phyloP scores from a whole-genome alignment of 148 eudicot genomes.

The Camellia granthamiana region DNA sequence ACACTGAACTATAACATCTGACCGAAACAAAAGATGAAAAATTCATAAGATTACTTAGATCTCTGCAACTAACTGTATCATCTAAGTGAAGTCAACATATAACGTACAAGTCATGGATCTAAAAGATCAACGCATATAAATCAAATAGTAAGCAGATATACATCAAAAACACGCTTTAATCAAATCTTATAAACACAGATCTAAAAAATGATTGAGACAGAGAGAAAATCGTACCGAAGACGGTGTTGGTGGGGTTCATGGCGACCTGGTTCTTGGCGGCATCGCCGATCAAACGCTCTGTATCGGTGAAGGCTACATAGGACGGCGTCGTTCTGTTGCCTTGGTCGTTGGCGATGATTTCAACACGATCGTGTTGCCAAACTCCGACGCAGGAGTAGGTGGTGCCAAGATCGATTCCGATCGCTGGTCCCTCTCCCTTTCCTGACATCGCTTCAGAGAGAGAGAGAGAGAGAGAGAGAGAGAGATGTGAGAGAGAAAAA shows the following conservation, averaged over 20 bases:
- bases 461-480: background rate
- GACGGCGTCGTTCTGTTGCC: constrained; percentile 46
- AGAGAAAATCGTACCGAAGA: constrained; percentile 30
- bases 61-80: background rate
- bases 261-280: constrained; percentile 45
- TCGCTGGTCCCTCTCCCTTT: constrained; percentile 34
- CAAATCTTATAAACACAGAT: background rate
- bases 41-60: background rate
- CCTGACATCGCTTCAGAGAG: constrained; percentile 25
- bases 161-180: background rate
- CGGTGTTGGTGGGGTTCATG: constrained; percentile 43
- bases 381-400: constrained; percentile 46
- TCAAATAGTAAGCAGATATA: background rate
- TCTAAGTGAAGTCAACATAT: background rate
- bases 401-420: constrained; percentile 43
- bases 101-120: background rate
- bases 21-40: background rate
- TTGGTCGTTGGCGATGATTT: constrained; percentile 44
- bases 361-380: constrained; percentile 43
- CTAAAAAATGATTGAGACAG: background rate
- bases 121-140: background rate
- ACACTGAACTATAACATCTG: background rate
- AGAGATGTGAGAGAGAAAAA: background rate
- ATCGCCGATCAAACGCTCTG: constrained; percentile 34
- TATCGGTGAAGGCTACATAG: constrained; percentile 36